Base-by-base conservation (phyloP, 1,284 basidiomycete species). In the Melampsora medusae region DNA sequence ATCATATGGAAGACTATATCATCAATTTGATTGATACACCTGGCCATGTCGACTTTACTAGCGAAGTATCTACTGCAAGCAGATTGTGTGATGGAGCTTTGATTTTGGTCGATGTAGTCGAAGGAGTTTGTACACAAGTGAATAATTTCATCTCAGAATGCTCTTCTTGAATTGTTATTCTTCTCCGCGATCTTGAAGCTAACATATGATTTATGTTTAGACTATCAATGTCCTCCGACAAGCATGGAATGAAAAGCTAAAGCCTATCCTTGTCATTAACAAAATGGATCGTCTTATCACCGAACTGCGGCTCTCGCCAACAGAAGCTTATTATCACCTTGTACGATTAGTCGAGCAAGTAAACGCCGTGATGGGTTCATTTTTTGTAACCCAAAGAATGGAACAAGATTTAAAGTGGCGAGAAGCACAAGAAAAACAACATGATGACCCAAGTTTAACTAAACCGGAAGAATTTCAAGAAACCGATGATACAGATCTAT, bases 11-110 rank as follows among this genome's bases (percentile, higher is more conserved):
- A 83, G 89, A 88, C 25, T 95, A 90, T 83, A 87, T 89, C 72
- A 87, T 95, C 79, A 98, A 98, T 83, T 91, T 99, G 86, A 96
- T 99, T 80, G 97, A 99, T 83, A 99, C 97, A 0, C 97, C 97
- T 2, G 97, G 97, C 2, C 97, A 99, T 84, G 95, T 99, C 59
- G 97, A 99, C 84, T 99, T 99, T 80, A 96, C 94, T 0, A 92
- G 90, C 76, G 97, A 99, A 82, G 97, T 99, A 0, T 97, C 95
- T 0, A 92, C 92, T 0, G 94, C 96, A 12, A 92, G 93, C 10
- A 87, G 96, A 62, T 83, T 99, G 35, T 97, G 94, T 81, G 97
- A 99, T 82, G 97, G 97, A 31, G 93, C 95, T 5, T 86, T 99
- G 7, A 91, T 99, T 38, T 86, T 99, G n/a, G 93, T 99, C 2